phyloP scores from a whole-genome alignment of 2,329 filamentous ascomycete genomes.

The Exophiala sideris region DNA sequence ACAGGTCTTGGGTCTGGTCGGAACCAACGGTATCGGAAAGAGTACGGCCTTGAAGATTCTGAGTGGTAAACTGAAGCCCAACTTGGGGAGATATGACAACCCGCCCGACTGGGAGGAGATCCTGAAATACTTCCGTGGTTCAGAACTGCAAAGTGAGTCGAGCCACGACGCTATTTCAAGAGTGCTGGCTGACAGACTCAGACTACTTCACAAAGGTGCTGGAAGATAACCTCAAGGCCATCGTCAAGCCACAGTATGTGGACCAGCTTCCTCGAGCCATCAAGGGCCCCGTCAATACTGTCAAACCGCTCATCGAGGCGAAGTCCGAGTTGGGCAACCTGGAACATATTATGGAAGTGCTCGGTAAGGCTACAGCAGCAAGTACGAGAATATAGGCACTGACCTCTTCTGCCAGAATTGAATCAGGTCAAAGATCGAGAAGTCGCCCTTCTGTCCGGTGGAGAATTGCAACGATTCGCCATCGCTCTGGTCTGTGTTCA shows the following conservation, averaged over 20 bases:
- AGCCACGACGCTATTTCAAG: background rate
- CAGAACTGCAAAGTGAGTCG: conserved; percentile 84
- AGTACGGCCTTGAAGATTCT: conserved; percentile 99
- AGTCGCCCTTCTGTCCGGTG: conserved; percentile 85
- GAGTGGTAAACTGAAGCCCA: conserved; percentile 97
- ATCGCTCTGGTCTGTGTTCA: conserved; percentile 95
- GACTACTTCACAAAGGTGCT: conserved; percentile 99
- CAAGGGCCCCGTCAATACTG: conserved; percentile 73
- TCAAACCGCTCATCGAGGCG: conserved; percentile 72
- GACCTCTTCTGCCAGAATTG: conserved; percentile 57
- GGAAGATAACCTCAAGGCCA: conserved; percentile 94
- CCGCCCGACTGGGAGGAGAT: conserved; percentile 99
- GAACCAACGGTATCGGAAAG: conserved; percentile 99
- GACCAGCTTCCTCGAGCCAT: conserved; percentile 96
- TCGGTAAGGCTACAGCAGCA: conserved; percentile 49
- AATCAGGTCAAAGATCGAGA: conserved; percentile 89
- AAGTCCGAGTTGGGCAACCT: conserved; percentile 75
- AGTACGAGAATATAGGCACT: background rate
- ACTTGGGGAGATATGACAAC: conserved; percentile 90
- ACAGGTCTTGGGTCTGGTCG: conserved; percentile 91
- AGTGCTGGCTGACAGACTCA: conserved; percentile 36
- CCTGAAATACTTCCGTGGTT: conserved; percentile 95
- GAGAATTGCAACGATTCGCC: conserved; percentile 96
- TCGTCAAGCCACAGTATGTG: conserved; percentile 99
- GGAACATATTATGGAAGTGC: conserved; percentile 74